These are phyloP conservation scores for Senecio squalidus DNA, from an alignment of 140 eudicot species.

Conservation along the genomic window DNA sequence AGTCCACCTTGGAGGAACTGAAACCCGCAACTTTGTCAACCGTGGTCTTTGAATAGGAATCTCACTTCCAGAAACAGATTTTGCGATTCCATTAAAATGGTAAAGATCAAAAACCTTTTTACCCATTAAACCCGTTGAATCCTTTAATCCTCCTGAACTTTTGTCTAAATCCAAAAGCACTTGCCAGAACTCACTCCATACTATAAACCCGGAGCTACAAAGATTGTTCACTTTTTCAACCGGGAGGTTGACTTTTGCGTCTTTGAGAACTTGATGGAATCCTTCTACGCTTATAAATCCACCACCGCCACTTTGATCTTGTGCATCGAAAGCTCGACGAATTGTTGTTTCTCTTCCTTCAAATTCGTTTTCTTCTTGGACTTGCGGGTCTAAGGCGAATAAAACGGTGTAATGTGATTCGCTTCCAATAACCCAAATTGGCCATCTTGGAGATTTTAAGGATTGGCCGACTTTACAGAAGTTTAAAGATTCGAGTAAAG, in stretches of 20 bases:
- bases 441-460: slow-evolving; percentile 88
- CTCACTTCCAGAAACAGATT: slow-evolving; percentile 63
- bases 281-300: slow-evolving; percentile 92
- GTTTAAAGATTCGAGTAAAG: slow-evolving; percentile 81
- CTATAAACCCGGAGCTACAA: slow-evolving; percentile 71
- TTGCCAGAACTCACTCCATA: slow-evolving; percentile 98
- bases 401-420: slow-evolving; percentile 93
- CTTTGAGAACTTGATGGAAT: slow-evolving; percentile 73
- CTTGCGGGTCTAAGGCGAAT: slow-evolving; percentile 69
- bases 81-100: slow-evolving; percentile 95
- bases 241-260: slow-evolving; percentile 56
- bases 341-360: slow-evolving; percentile 77
- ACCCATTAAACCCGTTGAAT: slow-evolving; percentile 85
- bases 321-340: slow-evolving; percentile 89
- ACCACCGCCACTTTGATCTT: slow-evolving; percentile 98
- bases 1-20: slow-evolving; percentile 97
- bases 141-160: slow-evolving; percentile 80
- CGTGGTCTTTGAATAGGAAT: slow-evolving; percentile 71
- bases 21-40: slow-evolving; percentile 69
- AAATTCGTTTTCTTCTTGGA: slow-evolving; percentile 88
- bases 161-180: slow-evolving; percentile 80
- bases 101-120: slow-evolving; percentile 86
- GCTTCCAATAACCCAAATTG: slow-evolving; percentile 95
- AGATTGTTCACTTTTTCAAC: slow-evolving; percentile 60
- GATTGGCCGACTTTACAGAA: slow-evolving; percentile 83